phyloP scores from a whole-genome alignment of 208 protist species.

The Paratrypanosoma confusum region DNA sequence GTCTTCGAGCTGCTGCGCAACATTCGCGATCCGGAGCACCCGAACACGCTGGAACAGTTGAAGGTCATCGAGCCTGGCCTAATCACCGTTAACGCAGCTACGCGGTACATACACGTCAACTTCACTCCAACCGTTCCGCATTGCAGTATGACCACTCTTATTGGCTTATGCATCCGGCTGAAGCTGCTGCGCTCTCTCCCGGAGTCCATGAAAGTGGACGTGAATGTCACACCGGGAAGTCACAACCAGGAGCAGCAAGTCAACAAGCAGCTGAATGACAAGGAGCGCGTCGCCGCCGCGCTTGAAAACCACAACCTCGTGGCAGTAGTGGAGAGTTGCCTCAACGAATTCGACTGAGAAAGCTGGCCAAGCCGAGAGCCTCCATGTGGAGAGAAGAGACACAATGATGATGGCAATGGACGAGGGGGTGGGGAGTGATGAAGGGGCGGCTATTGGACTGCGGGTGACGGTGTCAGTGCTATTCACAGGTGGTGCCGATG shows the following conservation, averaged over 20 bases:
- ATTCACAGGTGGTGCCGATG: no score
- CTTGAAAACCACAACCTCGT: constrained; percentile 93
- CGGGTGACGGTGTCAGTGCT: no score
- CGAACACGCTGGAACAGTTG: constrained; percentile 97
- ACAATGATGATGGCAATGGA: no score
- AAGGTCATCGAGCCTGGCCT: constrained; percentile 83
- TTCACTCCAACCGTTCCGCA: constrained; percentile 98
- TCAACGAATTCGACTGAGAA: constrained; percentile 54
- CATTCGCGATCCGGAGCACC: constrained; percentile 98
- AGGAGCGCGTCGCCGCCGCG: constrained; percentile 97
- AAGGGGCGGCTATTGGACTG: no score
- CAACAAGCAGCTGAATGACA: constrained; percentile 99
- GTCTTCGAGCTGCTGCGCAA: constrained; percentile 93
- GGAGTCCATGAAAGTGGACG: constrained; percentile 89
- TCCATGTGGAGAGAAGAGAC: neutral
- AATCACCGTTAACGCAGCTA: constrained; percentile 81
- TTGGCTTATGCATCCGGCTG: constrained; percentile 95
- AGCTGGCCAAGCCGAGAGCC: neutral
- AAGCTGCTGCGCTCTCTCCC: constrained; percentile 94
- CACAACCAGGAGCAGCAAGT: constrained; percentile 93
- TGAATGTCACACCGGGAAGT: constrained; percentile 86
- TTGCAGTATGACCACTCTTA: constrained; percentile 97
- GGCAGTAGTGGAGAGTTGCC: constrained; percentile 71
- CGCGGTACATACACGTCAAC: constrained; percentile 64
- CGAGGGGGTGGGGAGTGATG: no score